Conservation (phyloP, 2,329 filamentous ascomycete species). For the Hymenoscyphus albidus region DNA sequence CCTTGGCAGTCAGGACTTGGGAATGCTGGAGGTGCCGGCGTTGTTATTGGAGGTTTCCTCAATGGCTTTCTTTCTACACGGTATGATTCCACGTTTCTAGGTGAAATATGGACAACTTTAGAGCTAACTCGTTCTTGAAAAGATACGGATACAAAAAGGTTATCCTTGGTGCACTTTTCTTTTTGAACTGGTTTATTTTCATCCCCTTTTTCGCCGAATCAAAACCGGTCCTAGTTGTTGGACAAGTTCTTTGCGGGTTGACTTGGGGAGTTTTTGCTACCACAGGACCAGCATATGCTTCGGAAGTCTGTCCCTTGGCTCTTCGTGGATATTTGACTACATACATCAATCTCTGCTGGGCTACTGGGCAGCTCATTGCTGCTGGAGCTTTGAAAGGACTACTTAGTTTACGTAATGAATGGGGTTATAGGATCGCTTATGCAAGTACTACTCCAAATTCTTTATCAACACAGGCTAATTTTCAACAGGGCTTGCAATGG, state of each 20-base stretch:
- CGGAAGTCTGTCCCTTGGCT: conserved; percentile 42
- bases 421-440: conserved; percentile 1
- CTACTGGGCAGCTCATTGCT: conserved; percentile 46
- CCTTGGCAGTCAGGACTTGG: conserved; percentile 31
- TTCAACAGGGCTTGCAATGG: conserved; percentile 41
- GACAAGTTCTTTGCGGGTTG: conserved; percentile 45
- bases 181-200: conserved; percentile 43
- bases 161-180: conserved; percentile 41
- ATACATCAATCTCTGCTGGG: conserved; percentile 47
- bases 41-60: conserved; percentile 43
- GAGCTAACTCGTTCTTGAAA: background rate
- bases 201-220: conserved; percentile 48
- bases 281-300: conserved; percentile 42
- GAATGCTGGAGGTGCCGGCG: conserved; percentile 26
- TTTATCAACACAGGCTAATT: background rate
- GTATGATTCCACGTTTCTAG: conserved; percentile 31
- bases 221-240: conserved; percentile 43
- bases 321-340: conserved; percentile 43
- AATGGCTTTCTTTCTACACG: conserved; percentile 45
- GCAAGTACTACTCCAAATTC: background rate
- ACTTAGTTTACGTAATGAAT: conserved; percentile 5
- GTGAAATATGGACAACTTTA: too few relatives aligned
- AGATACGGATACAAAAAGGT: conserved; percentile 42
- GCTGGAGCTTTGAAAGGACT: conserved; percentile 44
- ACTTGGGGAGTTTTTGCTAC: conserved; percentile 47